Conservation (phyloP, 495 filamentous ascomycete species). For the Polyplosphaeria fusca region DNA sequence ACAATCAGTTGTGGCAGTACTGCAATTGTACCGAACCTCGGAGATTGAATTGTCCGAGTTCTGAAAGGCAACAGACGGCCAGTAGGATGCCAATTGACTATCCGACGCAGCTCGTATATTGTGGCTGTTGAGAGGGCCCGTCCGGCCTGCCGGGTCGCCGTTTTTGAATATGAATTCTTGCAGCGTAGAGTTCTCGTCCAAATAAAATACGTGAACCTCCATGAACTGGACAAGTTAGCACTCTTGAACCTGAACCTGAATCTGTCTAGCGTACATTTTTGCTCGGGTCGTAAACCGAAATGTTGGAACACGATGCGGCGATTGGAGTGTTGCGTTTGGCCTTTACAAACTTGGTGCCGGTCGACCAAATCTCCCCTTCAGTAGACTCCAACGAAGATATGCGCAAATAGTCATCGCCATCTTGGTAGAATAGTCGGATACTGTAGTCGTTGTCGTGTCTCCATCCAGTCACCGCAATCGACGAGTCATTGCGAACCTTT, state of each 20-base stretch:
- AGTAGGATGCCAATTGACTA: neutral
- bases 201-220: neutral
- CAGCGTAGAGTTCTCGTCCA: neutral
- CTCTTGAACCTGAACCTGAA: too few species aligned
- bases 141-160: neutral
- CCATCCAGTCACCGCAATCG: conserved; percentile 1
- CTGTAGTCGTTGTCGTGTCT: neutral
- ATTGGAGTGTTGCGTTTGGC: neutral
- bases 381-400: neutral
- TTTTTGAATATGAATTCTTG: conserved; percentile 2
- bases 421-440: neutral
- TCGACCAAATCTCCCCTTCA: neutral
- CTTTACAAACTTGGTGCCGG: conserved; percentile 1
- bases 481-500: neutral
- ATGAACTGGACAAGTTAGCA: too few species aligned
- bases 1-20: neutral
- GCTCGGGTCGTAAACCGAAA: neutral
- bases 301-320: neutral
- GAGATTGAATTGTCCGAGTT: neutral
- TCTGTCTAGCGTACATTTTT: neutral
- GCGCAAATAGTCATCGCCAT: neutral
- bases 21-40: neutral
- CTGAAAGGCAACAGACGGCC: neutral
- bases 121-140: neutral
- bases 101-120: neutral